Evolutionary conservation across 78 protist species (phyloP).

Genomic region (slime mould (Dictyostelium discoideum)): DNA sequence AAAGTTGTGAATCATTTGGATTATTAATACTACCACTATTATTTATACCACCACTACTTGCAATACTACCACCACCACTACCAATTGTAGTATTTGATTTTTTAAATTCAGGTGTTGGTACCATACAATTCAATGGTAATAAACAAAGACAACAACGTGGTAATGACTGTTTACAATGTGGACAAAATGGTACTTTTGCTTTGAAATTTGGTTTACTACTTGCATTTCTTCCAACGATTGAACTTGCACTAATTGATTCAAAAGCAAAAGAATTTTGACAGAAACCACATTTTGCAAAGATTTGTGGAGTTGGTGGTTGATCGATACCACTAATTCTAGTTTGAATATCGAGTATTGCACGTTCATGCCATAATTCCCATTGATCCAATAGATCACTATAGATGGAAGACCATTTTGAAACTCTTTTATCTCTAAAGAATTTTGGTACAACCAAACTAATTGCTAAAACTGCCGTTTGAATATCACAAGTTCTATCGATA

Average conservation of each 20-base stretch:
- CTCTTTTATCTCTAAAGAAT: slow-evolving; percentile 41
- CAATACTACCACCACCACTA: not conserved
- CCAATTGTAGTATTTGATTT: not conserved
- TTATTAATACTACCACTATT: not conserved
- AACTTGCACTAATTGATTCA: slow-evolving; percentile 37
- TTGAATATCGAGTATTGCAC: slow-evolving; percentile 88
- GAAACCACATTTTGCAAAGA: slow-evolving; percentile 77
- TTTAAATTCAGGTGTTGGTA: slow-evolving; percentile 49
- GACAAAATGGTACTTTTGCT: slow-evolving; percentile 61
- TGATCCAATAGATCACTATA: slow-evolving; percentile 90
- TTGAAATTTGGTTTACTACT: not conserved
- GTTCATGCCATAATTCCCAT: slow-evolving; percentile 90
- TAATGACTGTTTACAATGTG: slow-evolving; percentile 71
- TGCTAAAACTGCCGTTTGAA: slow-evolving; percentile 85
- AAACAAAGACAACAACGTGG: slow-evolving; percentile 85
- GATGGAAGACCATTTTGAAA: slow-evolving; percentile 41
- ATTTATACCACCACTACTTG: not conserved
- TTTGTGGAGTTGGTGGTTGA: slow-evolving; percentile 24
- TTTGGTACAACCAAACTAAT: slow-evolving; percentile 50
- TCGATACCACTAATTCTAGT: not conserved
- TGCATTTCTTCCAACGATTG: slow-evolving; percentile 42
- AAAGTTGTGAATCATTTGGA: not conserved
- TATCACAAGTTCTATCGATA: slow-evolving; percentile 89
- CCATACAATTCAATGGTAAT: slow-evolving; percentile 70
- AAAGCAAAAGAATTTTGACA: slow-evolving; percentile 72